Conservation (phyloP, 1,284 basidiomycete species). For the Ustilago nuda region DNA sequence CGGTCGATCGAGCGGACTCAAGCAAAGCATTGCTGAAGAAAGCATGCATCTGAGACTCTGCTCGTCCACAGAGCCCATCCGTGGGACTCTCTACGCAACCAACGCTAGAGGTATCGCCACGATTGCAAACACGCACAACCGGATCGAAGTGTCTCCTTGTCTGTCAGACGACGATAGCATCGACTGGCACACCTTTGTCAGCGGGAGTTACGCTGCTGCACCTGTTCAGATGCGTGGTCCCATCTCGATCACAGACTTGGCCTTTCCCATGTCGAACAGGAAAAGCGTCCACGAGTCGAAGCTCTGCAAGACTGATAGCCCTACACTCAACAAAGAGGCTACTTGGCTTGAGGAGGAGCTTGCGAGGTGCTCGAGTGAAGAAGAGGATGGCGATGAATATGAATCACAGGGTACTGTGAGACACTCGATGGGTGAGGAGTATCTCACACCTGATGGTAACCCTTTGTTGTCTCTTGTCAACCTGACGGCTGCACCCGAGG, state of each 20-base stretch:
- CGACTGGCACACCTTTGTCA: slow-evolving; percentile 43
- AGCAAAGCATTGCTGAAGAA: slow-evolving; percentile 42
- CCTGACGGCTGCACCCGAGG: slow-evolving; percentile 9
- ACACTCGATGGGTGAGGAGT: slow-evolving; percentile 27
- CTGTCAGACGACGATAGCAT: slow-evolving; percentile 17
- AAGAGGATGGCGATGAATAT: slow-evolving; percentile 22
- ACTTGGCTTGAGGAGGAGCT: slow-evolving; percentile 51
- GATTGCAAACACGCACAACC: slow-evolving; percentile 7
- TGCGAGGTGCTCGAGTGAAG: slow-evolving; percentile 34
- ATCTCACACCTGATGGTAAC: slow-evolving; percentile 35
- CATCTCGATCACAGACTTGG: slow-evolving; percentile 27
- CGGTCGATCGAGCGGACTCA: slow-evolving; percentile 14
- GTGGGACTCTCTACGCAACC: slow-evolving; percentile 4
- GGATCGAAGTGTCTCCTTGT: slow-evolving; percentile 30
- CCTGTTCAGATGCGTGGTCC: slow-evolving; percentile 7
- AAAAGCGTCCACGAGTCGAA: slow-evolving; percentile 24
- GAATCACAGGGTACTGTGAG: slow-evolving; percentile 9
- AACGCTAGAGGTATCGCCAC: not conserved
- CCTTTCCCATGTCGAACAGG: slow-evolving; percentile 12
- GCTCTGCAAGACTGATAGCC: slow-evolving; percentile 40
- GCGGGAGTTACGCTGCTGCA: slow-evolving; percentile 22
- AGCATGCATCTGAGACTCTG: slow-evolving; percentile 16
- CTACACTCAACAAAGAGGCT: slow-evolving; percentile 41
- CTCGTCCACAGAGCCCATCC: slow-evolving; percentile 35
- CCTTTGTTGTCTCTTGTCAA: slow-evolving; percentile 24